Conservation (phyloP, 75 land plant species). For the Cunninghamia lanceolata region DNA sequence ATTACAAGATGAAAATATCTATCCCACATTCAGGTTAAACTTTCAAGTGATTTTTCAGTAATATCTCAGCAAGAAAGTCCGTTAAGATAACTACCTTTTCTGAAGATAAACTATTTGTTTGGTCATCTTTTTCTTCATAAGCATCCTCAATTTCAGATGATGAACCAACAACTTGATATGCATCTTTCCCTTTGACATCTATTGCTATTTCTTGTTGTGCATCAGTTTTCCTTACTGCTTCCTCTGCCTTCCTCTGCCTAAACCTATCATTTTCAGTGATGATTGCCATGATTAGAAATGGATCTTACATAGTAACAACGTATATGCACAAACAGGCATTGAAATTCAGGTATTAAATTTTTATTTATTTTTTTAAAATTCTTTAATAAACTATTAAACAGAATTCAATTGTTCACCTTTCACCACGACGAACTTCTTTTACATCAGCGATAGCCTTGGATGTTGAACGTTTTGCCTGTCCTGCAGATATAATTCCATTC, state of each 20-base stretch:
- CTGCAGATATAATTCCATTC: conserved; percentile 85
- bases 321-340: background rate
- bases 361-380: background rate
- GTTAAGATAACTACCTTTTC: conserved; percentile 10
- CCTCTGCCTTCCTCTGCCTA: conserved; percentile 68
- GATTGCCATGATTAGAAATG: background rate
- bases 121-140: conserved; percentile 36
- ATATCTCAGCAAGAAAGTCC: background rate
- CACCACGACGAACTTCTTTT: conserved; percentile 52
- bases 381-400: background rate
- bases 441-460: conserved; percentile 24
- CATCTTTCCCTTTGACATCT: conserved; percentile 22
- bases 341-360: conserved; percentile 2
- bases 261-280: conserved; percentile 41
- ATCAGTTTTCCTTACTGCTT: conserved; percentile 55
- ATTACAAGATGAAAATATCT: background rate
- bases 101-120: conserved; percentile 19
- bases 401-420: conserved; percentile 45
- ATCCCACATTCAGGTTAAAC: background rate
- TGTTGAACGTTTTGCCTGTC: conserved; percentile 79
- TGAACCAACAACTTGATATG: conserved; percentile 23
- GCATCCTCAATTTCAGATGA: conserved; percentile 47
- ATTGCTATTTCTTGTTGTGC: conserved; percentile 35
- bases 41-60: background rate
- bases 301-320: background rate